Percentiles rank a stretch among this genome's conserved stretches.
phyloP scores from a whole-genome alignment of 805 yeast genomes.

The Zygosaccharomyces bailii region DNA sequence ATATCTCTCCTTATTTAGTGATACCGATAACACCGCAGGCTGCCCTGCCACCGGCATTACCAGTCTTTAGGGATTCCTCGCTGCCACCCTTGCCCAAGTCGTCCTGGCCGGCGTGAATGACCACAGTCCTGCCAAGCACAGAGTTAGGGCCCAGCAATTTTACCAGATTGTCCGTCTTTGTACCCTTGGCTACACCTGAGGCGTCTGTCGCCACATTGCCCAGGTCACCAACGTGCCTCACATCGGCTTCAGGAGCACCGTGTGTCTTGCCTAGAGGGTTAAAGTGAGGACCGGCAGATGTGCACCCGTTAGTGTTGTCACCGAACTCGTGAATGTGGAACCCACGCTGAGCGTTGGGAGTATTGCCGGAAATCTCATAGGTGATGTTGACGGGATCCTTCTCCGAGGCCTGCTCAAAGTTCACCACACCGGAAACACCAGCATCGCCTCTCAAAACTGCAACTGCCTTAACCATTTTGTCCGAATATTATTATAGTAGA shows the following conservation, averaged over 20 bases:
- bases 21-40: constrained; percentile 97
- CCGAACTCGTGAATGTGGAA: constrained; percentile 99
- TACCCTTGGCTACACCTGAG: constrained; percentile 86
- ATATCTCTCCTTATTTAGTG: constrained; percentile 17
- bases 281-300: constrained; percentile 97
- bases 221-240: constrained; percentile 69
- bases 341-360: constrained; percentile 84
- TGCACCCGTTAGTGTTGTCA: constrained; percentile 95
- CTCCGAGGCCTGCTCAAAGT: constrained; percentile 80
- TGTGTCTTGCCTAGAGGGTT: constrained; percentile 86
- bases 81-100: constrained; percentile 94
- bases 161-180: constrained; percentile 71
- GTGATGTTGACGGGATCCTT: constrained; percentile 77
- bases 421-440: constrained; percentile 80
- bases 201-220: constrained; percentile 92
- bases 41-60: constrained; percentile 97
- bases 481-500: neutral
- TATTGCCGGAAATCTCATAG: constrained; percentile 88
- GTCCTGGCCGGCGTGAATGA: constrained; percentile 87
- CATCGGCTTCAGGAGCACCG: constrained; percentile 76
- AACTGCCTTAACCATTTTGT: constrained; percentile 50
- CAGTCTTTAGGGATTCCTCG: constrained; percentile 88
- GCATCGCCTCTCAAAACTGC: constrained; percentile 97
- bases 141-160: constrained; percentile 84
- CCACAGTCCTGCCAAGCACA: constrained; percentile 91